phyloP scores from a whole-genome alignment of 441 rosid species.

The Erodium chrysanthum region DNA sequence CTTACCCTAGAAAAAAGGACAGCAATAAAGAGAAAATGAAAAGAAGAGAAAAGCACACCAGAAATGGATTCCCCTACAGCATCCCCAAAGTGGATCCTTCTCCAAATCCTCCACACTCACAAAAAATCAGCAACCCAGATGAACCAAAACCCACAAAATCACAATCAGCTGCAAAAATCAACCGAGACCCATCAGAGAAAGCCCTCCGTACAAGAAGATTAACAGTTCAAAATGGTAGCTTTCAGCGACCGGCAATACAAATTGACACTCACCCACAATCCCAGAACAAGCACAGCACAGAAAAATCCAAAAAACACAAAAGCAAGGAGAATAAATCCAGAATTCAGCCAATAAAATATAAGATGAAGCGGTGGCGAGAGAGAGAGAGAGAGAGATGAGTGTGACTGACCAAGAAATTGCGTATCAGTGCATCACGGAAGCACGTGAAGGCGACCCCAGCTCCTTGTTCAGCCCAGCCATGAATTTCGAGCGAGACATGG shows the following conservation, averaged over 20 bases:
- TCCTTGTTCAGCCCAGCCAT: background rate
- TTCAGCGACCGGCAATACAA: too few species aligned
- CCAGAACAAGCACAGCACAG: background rate
- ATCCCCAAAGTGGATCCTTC: constrained; percentile 10
- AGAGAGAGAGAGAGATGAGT: background rate
- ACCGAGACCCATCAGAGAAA: background rate
- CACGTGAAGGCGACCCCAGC: background rate
- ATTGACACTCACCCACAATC: background rate
- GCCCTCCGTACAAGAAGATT: too few species aligned
- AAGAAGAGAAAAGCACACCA: constrained; percentile 20
- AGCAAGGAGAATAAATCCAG: constrained; percentile 2
- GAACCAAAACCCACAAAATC: constrained; percentile 6
- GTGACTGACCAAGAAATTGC: background rate
- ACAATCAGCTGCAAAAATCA: constrained; percentile 9
- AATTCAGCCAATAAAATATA: background rate
- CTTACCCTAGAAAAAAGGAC: constrained; percentile 22
- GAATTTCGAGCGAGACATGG: background rate
- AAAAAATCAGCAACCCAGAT: constrained; percentile 6
- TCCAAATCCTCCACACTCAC: background rate
- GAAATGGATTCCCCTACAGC: constrained; percentile 20
- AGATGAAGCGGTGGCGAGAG: background rate
- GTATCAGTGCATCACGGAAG: background rate
- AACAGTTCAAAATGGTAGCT: background rate
- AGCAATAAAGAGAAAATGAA: constrained; percentile 17
- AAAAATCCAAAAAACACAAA: background rate